Conservation (phyloP, 2,329 filamentous ascomycete species). For the Parastagonospora nodorum region DNA sequence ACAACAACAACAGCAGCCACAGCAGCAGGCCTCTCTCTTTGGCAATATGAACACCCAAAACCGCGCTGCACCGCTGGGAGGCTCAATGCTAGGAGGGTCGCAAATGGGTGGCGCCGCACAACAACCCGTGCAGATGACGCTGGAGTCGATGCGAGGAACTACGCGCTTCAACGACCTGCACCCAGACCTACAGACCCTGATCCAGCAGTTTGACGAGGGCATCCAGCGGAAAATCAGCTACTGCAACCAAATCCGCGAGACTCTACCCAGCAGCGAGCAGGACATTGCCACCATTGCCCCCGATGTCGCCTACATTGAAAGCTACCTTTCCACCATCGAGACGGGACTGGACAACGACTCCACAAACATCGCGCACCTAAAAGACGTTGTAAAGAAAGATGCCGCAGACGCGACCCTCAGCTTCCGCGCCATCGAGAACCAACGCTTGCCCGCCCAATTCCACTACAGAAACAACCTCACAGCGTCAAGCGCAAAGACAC, state of each 20-base stretch:
- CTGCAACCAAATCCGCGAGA: constrained; percentile 73
- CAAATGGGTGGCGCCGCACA: constrained; percentile 35
- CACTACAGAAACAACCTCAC: constrained; percentile 54
- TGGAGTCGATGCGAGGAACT: constrained; percentile 76
- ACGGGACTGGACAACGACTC: constrained; percentile 67
- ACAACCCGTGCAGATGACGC: constrained; percentile 36
- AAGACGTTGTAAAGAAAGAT: constrained; percentile 66
- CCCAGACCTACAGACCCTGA: constrained; percentile 77
- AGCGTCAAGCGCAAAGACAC: constrained; percentile 34
- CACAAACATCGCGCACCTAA: constrained; percentile 61
- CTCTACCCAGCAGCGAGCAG: constrained; percentile 66
- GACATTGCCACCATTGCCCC: constrained; percentile 68
- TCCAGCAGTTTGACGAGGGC: constrained; percentile 77
- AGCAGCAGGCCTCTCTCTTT: constrained; percentile 40
- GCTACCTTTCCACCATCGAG: constrained; percentile 67
- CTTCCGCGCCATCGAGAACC: constrained; percentile 75
- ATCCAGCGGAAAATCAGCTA: constrained; percentile 80
- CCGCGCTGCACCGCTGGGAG: constrained; percentile 30
- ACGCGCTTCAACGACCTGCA: constrained; percentile 91
- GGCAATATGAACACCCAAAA: constrained; percentile 39
- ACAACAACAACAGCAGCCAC: constrained; percentile 32
- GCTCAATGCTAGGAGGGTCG: constrained; percentile 26
- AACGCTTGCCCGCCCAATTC: constrained; percentile 70
- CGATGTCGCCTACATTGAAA: constrained; percentile 67
- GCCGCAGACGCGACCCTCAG: constrained; percentile 71